phyloP scores from a whole-genome alignment of 2,329 filamentous ascomycete species.

The Colletotrichum filicis region DNA sequence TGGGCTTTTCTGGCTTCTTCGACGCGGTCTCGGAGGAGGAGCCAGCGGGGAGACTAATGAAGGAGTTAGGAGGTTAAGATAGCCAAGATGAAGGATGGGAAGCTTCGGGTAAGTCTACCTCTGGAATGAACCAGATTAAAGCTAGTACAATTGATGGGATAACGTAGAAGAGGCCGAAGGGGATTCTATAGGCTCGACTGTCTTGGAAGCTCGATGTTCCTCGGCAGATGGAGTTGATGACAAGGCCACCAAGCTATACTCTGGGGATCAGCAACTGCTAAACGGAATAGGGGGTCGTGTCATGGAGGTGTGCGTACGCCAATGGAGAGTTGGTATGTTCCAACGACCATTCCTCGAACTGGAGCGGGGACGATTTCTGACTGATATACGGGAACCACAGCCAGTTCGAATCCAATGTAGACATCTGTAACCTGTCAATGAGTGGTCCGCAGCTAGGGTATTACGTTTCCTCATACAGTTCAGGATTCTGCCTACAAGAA shows the following conservation, averaged over 20 bases:
- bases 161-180: conserved; percentile 47
- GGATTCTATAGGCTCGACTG: conserved; percentile 47
- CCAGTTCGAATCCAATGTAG: conserved; percentile 53
- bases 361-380: conserved; percentile 46
- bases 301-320: conserved; percentile 23
- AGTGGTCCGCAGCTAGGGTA: neutral
- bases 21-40: conserved; percentile 40
- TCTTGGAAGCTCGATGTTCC: conserved; percentile 42
- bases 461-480: conserved; percentile 38
- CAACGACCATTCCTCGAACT: conserved; percentile 46
- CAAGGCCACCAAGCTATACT: conserved; percentile 37
- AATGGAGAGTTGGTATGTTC: conserved; percentile 47
- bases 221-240: conserved; percentile 44
- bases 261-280: too few species aligned
- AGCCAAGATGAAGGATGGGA: neutral
- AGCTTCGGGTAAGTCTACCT: conserved; percentile 28
- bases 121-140: conserved; percentile 43
- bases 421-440: conserved; percentile 36
- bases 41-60: conserved; percentile 43
- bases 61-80: neutral
- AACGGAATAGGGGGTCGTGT: too few species aligned
- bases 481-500: conserved; percentile 48
- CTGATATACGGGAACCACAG: conserved; percentile 49
- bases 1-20: conserved; percentile 43
- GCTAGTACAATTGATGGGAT: conserved; percentile 43